Base-by-base conservation (phyloP, 2,329 filamentous ascomycete genomes). In the Capronia coronata region DNA sequence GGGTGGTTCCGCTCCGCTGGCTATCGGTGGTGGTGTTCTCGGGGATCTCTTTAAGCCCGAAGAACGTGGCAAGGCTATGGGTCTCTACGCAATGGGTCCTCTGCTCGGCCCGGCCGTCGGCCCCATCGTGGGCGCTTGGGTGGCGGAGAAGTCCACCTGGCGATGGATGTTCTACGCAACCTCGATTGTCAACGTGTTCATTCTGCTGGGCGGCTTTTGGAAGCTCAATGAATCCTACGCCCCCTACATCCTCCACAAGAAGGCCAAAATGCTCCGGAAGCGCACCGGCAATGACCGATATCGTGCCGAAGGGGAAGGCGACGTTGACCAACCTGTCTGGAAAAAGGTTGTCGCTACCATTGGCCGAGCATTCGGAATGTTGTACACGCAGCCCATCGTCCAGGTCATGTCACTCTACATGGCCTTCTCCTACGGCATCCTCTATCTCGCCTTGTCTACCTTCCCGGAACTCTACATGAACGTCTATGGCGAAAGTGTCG, bases 91-190 rank as follows among this genome's bases (percentile, higher is more conserved):
- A 11, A 49, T 61, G 57, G 60, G 59, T 11, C 60, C 60, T 44
- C 42, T 63, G 13, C 59, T 63, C 13, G 61, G 61, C 32, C 61
- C 61, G 35, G 3, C 77, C 3, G 66, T 82, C 18, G 81, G 80
- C 0, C 81, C 81, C 1, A 77, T 84, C 1, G 73, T 75, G 1
- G 80, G 80, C 14, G 79, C 76, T 1, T 83, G 79, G 61, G 76
- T 84, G 23, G 71, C 78, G 1, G 66, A 79, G 56, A 57, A 59
- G 21, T 61, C 61, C 9, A 59, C 52, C 37, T 58, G 60, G 57
- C 18, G 59, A 55, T 53, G 61, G 61, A 34, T 62, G 62, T 48
- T 54, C 65, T 83, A 75, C 64, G 72, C 77, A 0, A 82, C 79
- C 0, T 76, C 78, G 1, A 79, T 84, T 49, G 71, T 72, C 52